These are phyloP conservation scores for Gaertneriomyces sp. DNA, from an alignment of 192 early-diverging fungal genomes.

Conservation along the genomic window DNA sequence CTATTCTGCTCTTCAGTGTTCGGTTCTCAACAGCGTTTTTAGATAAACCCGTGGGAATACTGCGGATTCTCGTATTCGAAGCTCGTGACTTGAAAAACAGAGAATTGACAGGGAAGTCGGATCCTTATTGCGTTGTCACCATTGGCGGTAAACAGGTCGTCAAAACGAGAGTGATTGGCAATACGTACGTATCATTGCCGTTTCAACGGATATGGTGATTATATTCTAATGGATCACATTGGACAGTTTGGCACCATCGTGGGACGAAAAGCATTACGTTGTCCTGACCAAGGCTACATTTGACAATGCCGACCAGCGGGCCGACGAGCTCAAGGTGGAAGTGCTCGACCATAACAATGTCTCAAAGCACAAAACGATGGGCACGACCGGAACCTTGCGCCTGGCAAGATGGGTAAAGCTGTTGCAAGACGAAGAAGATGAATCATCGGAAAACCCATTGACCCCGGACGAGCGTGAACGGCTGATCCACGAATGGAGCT, in stretches of 20 bases:
- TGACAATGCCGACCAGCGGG: constrained; percentile 27
- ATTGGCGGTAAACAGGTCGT: constrained; percentile 68
- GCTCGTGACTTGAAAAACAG: constrained; percentile 80
- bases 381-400: constrained; percentile 39
- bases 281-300: constrained; percentile 63
- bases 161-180: constrained; percentile 62
- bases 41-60: constrained; percentile 79
- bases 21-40: constrained; percentile 22
- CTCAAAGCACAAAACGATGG: constrained; percentile 68
- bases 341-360: constrained; percentile 77
- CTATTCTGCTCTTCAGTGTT: constrained; percentile 1
- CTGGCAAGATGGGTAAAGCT: constrained; percentile 46
- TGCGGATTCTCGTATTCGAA: constrained; percentile 72
- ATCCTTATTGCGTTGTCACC: constrained; percentile 79
- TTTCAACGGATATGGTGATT: neutral
- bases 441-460: constrained; percentile 7
- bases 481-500: constrained; percentile 48
- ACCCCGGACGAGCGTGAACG: constrained; percentile 32
- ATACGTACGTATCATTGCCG: constrained; percentile 40
- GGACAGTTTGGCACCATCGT: constrained; percentile 71
- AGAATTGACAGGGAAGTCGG: constrained; percentile 83
- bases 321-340: constrained; percentile 73
- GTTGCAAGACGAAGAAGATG: constrained; percentile 27
- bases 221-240: neutral
- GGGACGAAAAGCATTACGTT: constrained; percentile 77